Percentiles rank a stretch among this genome's conserved stretches.
Evolutionary conservation across 1,284 basidiomycete species (phyloP).

Genomic region (Irpex lacteus): DNA sequence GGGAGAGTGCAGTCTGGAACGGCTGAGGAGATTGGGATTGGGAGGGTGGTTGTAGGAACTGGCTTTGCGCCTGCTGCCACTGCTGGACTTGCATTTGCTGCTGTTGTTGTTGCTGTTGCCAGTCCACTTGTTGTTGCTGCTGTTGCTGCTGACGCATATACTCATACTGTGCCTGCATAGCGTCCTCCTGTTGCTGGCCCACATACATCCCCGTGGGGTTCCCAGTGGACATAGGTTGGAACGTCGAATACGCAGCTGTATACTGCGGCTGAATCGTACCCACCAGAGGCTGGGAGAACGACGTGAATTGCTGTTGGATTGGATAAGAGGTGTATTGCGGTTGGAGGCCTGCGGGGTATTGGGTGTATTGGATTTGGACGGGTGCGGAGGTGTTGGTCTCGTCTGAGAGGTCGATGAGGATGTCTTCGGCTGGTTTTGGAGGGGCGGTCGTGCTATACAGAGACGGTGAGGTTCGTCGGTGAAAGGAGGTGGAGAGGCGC

Average conservation of each 20-base stretch:
- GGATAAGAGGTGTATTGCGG: constrained; percentile 48
- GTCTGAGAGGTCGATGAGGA: constrained; percentile 24
- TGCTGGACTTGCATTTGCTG: constrained; percentile 40
- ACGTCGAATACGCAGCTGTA: constrained; percentile 31
- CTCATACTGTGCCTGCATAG: constrained; percentile 53
- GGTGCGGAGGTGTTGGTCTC: constrained; percentile 19
- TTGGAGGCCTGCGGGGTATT: constrained; percentile 45
- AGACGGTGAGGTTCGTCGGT: too few relatives aligned
- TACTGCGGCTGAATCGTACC: constrained; percentile 46
- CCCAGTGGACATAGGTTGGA: constrained; percentile 34
- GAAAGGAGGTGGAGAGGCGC: too few relatives aligned
- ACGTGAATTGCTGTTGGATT: constrained; percentile 34
- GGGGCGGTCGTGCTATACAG: background rate
- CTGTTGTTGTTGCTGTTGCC: constrained; percentile 29
- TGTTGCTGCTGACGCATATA: constrained; percentile 59
- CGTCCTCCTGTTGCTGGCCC: constrained; percentile 67
- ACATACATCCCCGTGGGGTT: constrained; percentile 70
- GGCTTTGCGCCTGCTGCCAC: constrained; percentile 44
- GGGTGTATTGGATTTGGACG: constrained; percentile 40
- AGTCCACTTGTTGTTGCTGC: constrained; percentile 42
- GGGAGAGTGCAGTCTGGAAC: constrained; percentile 26
- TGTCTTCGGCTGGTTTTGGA: constrained; percentile 6
- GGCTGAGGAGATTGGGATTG: constrained; percentile 37
- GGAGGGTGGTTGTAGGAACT: constrained; percentile 49
- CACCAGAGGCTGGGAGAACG: background rate